A percentile compares a stretch with the other conserved stretches of the same genome.
Conservation (phyloP, 257 asterid genomes). For the Catharanthus roseus region DNA sequence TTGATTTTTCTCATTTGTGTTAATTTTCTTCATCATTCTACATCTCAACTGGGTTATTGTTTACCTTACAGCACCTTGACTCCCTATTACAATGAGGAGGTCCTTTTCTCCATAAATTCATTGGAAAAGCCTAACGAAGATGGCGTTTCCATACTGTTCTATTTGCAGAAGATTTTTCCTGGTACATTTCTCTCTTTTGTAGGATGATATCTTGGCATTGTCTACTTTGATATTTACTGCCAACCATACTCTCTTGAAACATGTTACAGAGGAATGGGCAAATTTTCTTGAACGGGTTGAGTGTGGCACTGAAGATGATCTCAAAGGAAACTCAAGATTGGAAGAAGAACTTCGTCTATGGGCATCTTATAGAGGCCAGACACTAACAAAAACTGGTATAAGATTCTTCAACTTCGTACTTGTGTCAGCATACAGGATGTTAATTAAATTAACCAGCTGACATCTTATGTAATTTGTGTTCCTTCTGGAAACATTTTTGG, state of each 20-base stretch:
- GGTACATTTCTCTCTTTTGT: constrained; percentile 37
- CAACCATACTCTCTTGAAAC: constrained; percentile 18
- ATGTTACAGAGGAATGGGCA: constrained; percentile 77
- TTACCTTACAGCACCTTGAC: constrained; percentile 65
- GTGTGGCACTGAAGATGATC: constrained; percentile 67
- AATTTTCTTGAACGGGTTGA: constrained; percentile 79
- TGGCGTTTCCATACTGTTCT: constrained; percentile 92
- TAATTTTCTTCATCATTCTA: constrained; percentile 5
- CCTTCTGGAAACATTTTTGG: constrained; percentile 10
- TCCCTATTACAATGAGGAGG: constrained; percentile 87
- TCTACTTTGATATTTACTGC: constrained; percentile 8
- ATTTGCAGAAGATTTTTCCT: constrained; percentile 88
- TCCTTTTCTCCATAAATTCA: constrained; percentile 66
- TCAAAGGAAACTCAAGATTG: constrained; percentile 45
- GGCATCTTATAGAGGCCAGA: constrained; percentile 98
- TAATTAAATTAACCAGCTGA: constrained; percentile 5
- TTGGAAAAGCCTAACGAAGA: constrained; percentile 83
- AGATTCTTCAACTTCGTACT: constrained; percentile 5
- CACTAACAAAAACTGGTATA: constrained; percentile 88
- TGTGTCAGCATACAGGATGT: constrained; percentile 7
- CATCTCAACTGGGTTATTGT: constrained; percentile 14
- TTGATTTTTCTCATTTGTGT: too few species aligned
- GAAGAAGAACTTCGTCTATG: constrained; percentile 91
- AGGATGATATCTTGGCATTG: constrained; percentile 11
- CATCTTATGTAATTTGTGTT: neutral